phyloP scores from a whole-genome alignment of 305 asterid genomes.

The Plantago rigida region DNA sequence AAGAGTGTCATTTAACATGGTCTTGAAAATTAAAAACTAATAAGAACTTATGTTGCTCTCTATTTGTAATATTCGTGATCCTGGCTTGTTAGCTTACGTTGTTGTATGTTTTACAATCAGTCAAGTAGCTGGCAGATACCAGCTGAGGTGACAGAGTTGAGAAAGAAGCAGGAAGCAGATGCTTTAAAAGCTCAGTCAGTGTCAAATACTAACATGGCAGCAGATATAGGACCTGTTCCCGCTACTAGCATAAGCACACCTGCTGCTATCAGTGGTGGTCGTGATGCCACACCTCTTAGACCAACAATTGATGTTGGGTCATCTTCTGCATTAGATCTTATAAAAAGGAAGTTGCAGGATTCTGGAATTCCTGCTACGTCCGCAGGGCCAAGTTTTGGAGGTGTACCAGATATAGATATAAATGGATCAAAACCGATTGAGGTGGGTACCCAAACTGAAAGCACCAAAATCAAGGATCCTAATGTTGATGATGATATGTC shows the following conservation, averaged over 20 bases:
- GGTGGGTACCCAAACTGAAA: slow-evolving; percentile 8
- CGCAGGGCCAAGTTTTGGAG: slow-evolving; percentile 45
- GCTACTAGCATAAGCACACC: slow-evolving; percentile 68
- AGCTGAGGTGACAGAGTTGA: slow-evolving; percentile 61
- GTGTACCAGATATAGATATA: slow-evolving; percentile 42
- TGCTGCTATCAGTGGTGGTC: slow-evolving; percentile 92
- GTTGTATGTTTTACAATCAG: slow-evolving; percentile 39
- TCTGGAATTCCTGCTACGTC: slow-evolving; percentile 63
- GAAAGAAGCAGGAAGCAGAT: slow-evolving; percentile 68
- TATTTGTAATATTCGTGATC: slow-evolving; percentile 9
- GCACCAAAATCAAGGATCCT: slow-evolving; percentile 21
- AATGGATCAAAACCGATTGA: slow-evolving; percentile 60
- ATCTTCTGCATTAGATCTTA: slow-evolving; percentile 91
- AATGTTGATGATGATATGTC: slow-evolving; percentile 65
- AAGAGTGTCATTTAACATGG: too few relatives aligned
- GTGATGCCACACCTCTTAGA: slow-evolving; percentile 68
- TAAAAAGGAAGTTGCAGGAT: slow-evolving; percentile 92
- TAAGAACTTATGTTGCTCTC: slow-evolving; percentile 2
- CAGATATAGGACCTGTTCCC: slow-evolving; percentile 56
- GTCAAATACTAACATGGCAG: slow-evolving; percentile 32
- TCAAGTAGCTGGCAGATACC: slow-evolving; percentile 98
- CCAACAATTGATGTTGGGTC: slow-evolving; percentile 44
- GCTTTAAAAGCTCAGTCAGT: slow-evolving; percentile 50
- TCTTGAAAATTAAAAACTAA: too few relatives aligned
- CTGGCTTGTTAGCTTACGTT: slow-evolving; percentile 18